phyloP scores from a whole-genome alignment of 257 asterid genomes.

The Ocimum tenuiflorum region DNA sequence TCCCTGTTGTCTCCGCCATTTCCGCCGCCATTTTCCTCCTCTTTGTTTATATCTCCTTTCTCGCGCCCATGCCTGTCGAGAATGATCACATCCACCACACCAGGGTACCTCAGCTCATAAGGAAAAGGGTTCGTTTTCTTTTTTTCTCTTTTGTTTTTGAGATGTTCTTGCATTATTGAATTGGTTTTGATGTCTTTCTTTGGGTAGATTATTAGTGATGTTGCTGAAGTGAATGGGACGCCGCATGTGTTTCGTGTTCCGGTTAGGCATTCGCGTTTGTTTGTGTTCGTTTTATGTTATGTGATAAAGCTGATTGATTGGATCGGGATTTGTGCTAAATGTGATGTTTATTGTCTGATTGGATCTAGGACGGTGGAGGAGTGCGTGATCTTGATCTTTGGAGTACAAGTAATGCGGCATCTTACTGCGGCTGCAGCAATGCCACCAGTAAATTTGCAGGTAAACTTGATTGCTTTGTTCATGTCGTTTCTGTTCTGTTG shows the following conservation, averaged over 20 bases:
- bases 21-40: conserved; percentile 48
- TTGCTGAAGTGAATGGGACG: conserved; percentile 24
- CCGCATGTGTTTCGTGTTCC: conserved; percentile 36
- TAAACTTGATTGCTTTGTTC: conserved; percentile 9
- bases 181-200: conserved; percentile 5
- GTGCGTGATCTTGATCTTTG: conserved; percentile 59
- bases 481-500: not conserved
- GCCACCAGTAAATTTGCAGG: conserved; percentile 63
- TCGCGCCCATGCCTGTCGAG: conserved; percentile 65
- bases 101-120: conserved; percentile 20
- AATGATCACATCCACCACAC: not conserved
- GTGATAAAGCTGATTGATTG: conserved; percentile 22
- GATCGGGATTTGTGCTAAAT: conserved; percentile 35
- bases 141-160: not conserved
- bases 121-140: conserved; percentile 21
- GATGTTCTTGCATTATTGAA: conserved; percentile 11
- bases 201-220: conserved; percentile 30
- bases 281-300: not conserved
- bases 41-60: conserved; percentile 33
- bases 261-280: conserved; percentile 41
- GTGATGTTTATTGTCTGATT: conserved; percentile 32
- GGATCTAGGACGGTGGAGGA: conserved; percentile 54
- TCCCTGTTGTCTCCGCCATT: conserved; percentile 45
- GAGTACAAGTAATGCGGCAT: conserved; percentile 57
- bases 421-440: conserved; percentile 73